Evolutionary conservation across 192 early-diverging fungal species (phyloP), one percentile per base, ranked within the genome.

Genomic region (Coemansia reversa): DNA sequence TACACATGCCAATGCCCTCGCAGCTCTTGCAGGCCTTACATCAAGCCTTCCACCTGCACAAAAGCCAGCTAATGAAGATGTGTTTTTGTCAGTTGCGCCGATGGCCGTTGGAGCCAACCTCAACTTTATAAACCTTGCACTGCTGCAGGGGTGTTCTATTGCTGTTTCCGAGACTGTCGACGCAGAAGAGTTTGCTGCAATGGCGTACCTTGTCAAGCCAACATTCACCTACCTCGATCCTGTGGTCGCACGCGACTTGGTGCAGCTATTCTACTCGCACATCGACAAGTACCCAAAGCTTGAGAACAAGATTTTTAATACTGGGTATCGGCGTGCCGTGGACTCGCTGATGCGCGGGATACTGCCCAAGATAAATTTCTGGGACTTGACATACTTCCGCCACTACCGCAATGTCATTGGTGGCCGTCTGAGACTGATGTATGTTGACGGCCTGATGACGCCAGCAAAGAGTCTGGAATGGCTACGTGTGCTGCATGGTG

Each of bases 341-440:
- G 67, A 71, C 51, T 70, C 76, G 51, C 60, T 83, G 24, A 69
- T 62, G 65, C 67, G 75, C 48, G 81, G 81, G 27, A 56, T 72
- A 50, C 24, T 52, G 24, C 73, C 72, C 18, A 72, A 67, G 59
- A 16, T 19, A 4, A 55, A 57, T 20, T 66, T 83, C 52, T 79
- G 69, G 66, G 76, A 83, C 67, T 60, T 79, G 20, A 29, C 70
- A 42, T 83, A 83, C 57, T 75, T 79, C 66, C 72, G 81, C 55
- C 81, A 83, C 68, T 83, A 75, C 66, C 75, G 76, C 65, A 74
- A 72, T 48, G 64, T 71, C 18, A 59, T 83, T 29, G 81, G 81
- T 39, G 73, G 81, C 42, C 65, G 61, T 22, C 49, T 83, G 49
- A 62, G 70, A 18, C 62, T 75, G 61, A 62, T 83, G 63, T 75